Evolutionary conservation across 805 yeast species (phyloP).

Genomic region (Peterozyma xylosa): DNA sequence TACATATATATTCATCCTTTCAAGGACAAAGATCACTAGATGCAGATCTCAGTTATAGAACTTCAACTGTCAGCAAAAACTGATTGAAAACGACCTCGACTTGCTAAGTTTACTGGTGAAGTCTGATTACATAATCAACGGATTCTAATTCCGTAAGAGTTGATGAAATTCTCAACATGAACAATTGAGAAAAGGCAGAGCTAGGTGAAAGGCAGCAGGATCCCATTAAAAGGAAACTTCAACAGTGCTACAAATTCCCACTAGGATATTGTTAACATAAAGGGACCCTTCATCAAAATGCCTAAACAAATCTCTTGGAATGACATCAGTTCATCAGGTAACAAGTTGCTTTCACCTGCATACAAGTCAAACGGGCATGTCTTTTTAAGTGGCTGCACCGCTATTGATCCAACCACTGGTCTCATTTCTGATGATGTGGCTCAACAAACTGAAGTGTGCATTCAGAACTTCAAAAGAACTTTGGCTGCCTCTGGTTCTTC

Average conservation of each 20-base stretch:
- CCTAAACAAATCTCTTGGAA: conserved; percentile 27
- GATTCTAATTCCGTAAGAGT: too few species aligned
- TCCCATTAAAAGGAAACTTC: too few species aligned
- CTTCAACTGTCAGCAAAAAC: too few species aligned
- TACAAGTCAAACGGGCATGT: conserved; percentile 31
- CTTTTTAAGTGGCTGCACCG: conserved; percentile 43
- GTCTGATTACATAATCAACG: too few species aligned
- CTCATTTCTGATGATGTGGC: conserved; percentile 28
- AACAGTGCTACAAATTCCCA: too few species aligned
- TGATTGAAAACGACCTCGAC: too few species aligned
- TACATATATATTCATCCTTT: too few species aligned
- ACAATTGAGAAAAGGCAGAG: too few species aligned
- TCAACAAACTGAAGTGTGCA: conserved; percentile 30
- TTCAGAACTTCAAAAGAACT: conserved; percentile 27
- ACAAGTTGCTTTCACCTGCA: conserved; percentile 31
- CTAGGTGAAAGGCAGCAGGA: too few species aligned
- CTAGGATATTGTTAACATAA: too few species aligned
- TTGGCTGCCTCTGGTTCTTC: conserved; percentile 31
- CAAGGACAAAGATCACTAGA: neutral
- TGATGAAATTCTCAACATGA: too few species aligned
- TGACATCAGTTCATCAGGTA: conserved; percentile 21
- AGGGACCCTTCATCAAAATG: conserved; percentile 9
- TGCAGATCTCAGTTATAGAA: neutral
- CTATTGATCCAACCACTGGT: conserved; percentile 27
- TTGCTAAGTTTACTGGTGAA: too few species aligned